phyloP scores from a whole-genome alignment of 2,329 filamentous ascomycete genomes.

The Penicillium sp. region DNA sequence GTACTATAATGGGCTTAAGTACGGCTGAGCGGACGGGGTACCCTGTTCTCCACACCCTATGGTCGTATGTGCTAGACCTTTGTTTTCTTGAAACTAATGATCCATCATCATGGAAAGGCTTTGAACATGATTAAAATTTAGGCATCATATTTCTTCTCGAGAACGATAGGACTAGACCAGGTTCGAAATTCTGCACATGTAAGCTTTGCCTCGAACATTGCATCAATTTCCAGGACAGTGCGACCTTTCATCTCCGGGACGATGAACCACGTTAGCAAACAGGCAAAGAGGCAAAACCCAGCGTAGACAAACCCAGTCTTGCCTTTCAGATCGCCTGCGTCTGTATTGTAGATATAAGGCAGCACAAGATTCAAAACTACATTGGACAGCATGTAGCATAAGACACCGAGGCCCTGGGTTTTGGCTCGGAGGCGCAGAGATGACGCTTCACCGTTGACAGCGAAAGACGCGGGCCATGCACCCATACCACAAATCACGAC shows the following conservation, averaged over 20 bases:
- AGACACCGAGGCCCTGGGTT: slow-evolving; percentile 42
- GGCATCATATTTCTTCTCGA: neutral
- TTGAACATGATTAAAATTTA: neutral
- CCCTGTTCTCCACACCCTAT: too few species aligned
- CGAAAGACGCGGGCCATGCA: slow-evolving; percentile 39
- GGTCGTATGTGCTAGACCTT: too few species aligned
- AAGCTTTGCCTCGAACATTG: slow-evolving; percentile 30
- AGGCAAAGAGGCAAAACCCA: slow-evolving; percentile 31
- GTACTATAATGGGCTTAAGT: too few species aligned
- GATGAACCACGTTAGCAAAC: slow-evolving; percentile 42
- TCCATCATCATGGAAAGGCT: neutral
- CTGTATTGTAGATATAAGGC: slow-evolving; percentile 53
- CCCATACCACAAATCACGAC: slow-evolving; percentile 40
- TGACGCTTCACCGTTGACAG: slow-evolving; percentile 36
- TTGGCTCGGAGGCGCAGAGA: slow-evolving; percentile 39
- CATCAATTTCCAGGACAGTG: slow-evolving; percentile 50
- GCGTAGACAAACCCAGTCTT: slow-evolving; percentile 45
- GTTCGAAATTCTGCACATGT: slow-evolving; percentile 23
- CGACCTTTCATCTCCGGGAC: slow-evolving; percentile 56
- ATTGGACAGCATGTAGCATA: slow-evolving; percentile 41
- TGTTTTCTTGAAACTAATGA: too few species aligned
- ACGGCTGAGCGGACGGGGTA: too few species aligned
- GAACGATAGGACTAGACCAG: slow-evolving; percentile 15
- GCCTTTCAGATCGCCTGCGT: slow-evolving; percentile 41
- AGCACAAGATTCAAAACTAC: slow-evolving; percentile 48